These are phyloP conservation scores for Mycena albidolilacea DNA, from an alignment of 768 basidiomycete species.

Conservation along the genomic window DNA sequence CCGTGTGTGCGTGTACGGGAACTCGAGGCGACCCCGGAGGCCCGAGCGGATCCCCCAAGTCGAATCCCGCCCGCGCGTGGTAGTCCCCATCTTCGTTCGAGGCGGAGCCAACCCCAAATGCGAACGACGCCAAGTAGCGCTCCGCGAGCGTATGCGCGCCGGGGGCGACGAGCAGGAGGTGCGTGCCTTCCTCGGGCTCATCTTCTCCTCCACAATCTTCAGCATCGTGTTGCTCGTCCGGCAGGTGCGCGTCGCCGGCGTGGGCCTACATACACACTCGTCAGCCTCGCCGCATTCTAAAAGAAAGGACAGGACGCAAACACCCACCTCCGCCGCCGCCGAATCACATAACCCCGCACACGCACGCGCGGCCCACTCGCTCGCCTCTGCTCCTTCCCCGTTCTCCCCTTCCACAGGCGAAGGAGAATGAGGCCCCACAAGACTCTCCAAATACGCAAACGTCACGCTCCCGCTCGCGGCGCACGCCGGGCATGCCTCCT, in stretches of 20 bases:
- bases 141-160: conserved; percentile 61
- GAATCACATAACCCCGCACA: too few species aligned
- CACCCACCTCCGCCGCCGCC: too few species aligned
- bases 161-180: conserved; percentile 38
- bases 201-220: neutral
- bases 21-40: too few species aligned
- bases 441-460: conserved; percentile 15
- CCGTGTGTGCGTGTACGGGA: too few species aligned
- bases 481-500: neutral
- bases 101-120: conserved; percentile 9
- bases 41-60: conserved; percentile 11
- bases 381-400: too few species aligned
- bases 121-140: conserved; percentile 34
- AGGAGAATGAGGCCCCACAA: neutral
- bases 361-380: too few species aligned
- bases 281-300: too few species aligned
- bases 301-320: too few species aligned
- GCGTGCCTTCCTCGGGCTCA: conserved; percentile 9
- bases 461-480: conserved; percentile 1
- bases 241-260: too few species aligned
- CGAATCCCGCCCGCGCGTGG: neutral
- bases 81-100: neutral
- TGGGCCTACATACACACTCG: too few species aligned
- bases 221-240: neutral
- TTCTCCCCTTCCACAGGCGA: too few species aligned